Conservation (phyloP, 1,284 basidiomycete species). For the Thelephora terrestris region DNA sequence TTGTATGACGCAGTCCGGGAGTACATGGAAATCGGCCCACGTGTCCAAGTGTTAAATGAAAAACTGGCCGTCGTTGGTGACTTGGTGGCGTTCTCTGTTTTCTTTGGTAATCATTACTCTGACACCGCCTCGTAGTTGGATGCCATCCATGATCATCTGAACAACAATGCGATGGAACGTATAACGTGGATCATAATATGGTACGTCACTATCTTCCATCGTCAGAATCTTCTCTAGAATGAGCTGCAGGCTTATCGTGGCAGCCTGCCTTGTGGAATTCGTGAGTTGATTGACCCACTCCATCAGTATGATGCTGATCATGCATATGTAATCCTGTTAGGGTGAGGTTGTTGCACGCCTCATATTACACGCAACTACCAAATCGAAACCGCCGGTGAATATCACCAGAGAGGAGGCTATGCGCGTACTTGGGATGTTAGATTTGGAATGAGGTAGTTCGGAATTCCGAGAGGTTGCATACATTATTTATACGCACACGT, state of each 20-base stretch:
- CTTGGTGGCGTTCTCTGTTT: slow-evolving; percentile 45
- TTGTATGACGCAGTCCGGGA: slow-evolving; percentile 91
- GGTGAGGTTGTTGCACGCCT: slow-evolving; percentile 82
- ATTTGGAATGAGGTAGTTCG: not conserved
- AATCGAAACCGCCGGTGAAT: not conserved
- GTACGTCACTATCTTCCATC: slow-evolving; percentile 27
- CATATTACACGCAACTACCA: slow-evolving; percentile 48
- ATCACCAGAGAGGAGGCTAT: slow-evolving; percentile 14
- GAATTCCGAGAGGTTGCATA: not conserved
- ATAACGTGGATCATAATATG: slow-evolving; percentile 96
- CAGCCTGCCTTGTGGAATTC: slow-evolving; percentile 76
- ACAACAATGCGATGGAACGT: slow-evolving; percentile 85
- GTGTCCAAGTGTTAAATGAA: slow-evolving; percentile 86
- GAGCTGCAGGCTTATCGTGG: slow-evolving; percentile 66
- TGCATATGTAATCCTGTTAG: slow-evolving; percentile 22
- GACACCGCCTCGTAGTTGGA: slow-evolving; percentile 52
- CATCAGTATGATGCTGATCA: not conserved
- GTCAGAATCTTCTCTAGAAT: slow-evolving; percentile 3
- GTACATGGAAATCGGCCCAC: slow-evolving; percentile 85
- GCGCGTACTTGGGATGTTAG: slow-evolving; percentile 11
- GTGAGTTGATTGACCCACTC: slow-evolving; percentile 28
- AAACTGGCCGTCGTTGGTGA: slow-evolving; percentile 82
- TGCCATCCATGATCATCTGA: slow-evolving; percentile 90
- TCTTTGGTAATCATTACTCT: slow-evolving; percentile 3
- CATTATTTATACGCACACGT: not conserved